These are phyloP conservation scores for Mucuna pruriens DNA, from an alignment of 306 rosid genomes.

Conservation along the genomic window DNA sequence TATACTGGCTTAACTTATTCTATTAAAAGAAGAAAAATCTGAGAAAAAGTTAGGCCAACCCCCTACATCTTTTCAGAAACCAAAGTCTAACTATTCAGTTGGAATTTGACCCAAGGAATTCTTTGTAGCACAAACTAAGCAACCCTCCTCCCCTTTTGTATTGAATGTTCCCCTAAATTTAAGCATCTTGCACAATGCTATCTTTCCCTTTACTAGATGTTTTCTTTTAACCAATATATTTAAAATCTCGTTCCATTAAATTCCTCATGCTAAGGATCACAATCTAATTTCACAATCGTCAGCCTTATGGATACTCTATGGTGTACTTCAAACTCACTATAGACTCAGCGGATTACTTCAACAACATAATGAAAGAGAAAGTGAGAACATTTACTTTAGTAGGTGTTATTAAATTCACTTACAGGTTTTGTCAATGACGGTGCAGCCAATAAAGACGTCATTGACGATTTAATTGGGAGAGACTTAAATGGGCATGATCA, in stretches of 20 bases:
- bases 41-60: no score
- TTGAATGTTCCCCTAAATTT: not conserved
- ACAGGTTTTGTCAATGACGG: not conserved
- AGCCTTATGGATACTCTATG: not conserved
- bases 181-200: not conserved
- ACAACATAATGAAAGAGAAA: not conserved
- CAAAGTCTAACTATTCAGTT: no score
- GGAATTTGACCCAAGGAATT: no score
- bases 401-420: not conserved
- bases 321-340: not conserved
- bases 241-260: not conserved
- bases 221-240: not conserved
- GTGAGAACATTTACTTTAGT: not conserved
- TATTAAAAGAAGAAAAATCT: no score
- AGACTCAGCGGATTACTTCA: not conserved
- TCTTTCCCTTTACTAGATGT: not conserved
- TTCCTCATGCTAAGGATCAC: not conserved
- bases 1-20: no score
- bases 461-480: not conserved
- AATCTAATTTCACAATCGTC: not conserved
- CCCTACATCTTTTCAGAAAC: no score
- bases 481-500: not conserved
- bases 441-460: not conserved
- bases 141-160: not conserved
- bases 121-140: not conserved